Conservation (phyloP, 495 filamentous ascomycete species). For the Penicillium robsamsonii region DNA sequence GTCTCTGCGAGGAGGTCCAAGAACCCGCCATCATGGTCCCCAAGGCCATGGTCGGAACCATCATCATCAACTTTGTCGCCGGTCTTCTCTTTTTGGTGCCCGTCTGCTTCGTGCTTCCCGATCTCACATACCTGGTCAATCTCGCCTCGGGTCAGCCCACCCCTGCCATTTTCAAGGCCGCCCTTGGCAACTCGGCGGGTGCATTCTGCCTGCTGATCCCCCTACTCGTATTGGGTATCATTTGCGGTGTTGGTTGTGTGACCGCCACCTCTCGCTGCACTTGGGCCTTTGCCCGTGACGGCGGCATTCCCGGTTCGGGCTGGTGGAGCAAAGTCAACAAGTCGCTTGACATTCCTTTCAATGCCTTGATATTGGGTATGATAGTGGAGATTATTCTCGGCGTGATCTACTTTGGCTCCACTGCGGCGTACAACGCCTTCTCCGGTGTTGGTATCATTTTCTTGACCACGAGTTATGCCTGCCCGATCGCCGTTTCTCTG, state of each 20-base stretch:
- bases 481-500: constrained; percentile 51
- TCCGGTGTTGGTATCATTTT: constrained; percentile 58
- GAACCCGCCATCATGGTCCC: constrained; percentile 60
- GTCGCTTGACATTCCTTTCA: constrained; percentile 51
- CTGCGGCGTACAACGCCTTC: constrained; percentile 59
- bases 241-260: constrained; percentile 63
- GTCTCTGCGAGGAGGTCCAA: constrained; percentile 62
- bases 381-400: constrained; percentile 52
- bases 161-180: constrained; percentile 21
- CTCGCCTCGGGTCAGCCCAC: constrained; percentile 51
- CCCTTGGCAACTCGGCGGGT: constrained; percentile 37
- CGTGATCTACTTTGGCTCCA: constrained; percentile 55
- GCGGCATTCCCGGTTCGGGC: constrained; percentile 60
- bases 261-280: constrained; percentile 68
- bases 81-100: constrained; percentile 64
- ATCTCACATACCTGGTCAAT: constrained; percentile 50
- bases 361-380: constrained; percentile 48
- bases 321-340: constrained; percentile 56
- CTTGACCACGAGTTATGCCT: constrained; percentile 54
- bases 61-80: constrained; percentile 60
- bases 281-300: constrained; percentile 62
- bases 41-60: constrained; percentile 63
- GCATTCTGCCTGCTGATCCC: constrained; percentile 67
- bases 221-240: constrained; percentile 64
- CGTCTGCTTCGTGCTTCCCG: constrained; percentile 60